phyloP scores from a whole-genome alignment of 208 protist genomes.

The Acanthamoeba sp. region DNA sequence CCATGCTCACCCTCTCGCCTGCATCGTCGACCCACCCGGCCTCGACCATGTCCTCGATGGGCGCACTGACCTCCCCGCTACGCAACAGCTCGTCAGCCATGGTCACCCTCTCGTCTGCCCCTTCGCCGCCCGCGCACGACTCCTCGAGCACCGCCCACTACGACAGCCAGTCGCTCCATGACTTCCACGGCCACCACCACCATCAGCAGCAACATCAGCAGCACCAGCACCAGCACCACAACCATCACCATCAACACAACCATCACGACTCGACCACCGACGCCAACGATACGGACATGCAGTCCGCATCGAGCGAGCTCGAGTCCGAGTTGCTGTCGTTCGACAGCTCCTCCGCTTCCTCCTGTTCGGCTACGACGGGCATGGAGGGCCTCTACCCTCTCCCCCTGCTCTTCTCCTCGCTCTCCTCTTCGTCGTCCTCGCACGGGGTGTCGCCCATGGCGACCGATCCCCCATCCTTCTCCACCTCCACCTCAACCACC shows the following conservation, averaged over 20 bases:
- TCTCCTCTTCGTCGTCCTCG: neutral
- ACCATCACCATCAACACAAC: neutral
- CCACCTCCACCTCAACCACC: too few species aligned
- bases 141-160: neutral
- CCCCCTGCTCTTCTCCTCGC: neutral
- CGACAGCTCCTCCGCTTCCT: neutral
- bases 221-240: neutral
- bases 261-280: neutral
- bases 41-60: neutral
- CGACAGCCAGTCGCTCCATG: neutral
- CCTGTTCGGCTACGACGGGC: neutral
- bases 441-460: conserved; percentile 8
- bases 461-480: neutral
- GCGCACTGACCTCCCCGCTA: neutral
- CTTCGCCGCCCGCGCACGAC: neutral
- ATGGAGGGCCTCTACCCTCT: conserved; percentile 9
- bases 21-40: neutral
- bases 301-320: neutral
- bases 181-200: neutral
- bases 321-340: neutral
- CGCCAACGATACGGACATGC: neutral
- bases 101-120: neutral
- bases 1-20: conserved; percentile 26
- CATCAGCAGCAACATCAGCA: neutral
- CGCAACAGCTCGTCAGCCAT: conserved; percentile 7